Evolutionary conservation across 306 rosid genomes (phyloP).

Genomic region (Senna siamea): DNA sequence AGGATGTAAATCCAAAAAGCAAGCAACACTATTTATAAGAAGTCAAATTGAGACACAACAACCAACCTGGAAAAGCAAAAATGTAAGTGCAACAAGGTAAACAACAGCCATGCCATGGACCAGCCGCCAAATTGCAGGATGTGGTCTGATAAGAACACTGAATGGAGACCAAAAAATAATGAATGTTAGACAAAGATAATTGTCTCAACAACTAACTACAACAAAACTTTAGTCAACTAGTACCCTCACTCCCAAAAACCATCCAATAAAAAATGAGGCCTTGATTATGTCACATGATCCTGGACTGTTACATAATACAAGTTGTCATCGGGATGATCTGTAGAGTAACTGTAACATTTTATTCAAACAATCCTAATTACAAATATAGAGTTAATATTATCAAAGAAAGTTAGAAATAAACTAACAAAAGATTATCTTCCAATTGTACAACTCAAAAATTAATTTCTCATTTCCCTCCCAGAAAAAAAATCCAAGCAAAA

Average conservation of each 20-base stretch:
- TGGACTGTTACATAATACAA: background rate
- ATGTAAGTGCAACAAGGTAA: slow-evolving; percentile 91
- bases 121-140: slow-evolving; percentile 99
- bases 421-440: slow-evolving; percentile 9
- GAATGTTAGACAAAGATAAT: slow-evolving; percentile 27
- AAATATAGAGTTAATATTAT: slow-evolving; percentile 15
- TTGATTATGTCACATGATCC: slow-evolving; percentile 20
- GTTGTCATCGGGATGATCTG: slow-evolving; percentile 1
- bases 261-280: background rate
- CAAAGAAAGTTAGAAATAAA: background rate
- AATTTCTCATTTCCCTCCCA: background rate
- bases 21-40: background rate
- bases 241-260: slow-evolving; percentile 6
- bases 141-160: slow-evolving; percentile 98
- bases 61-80: slow-evolving; percentile 96
- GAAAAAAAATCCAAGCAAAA: no score
- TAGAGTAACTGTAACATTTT: slow-evolving; percentile 6
- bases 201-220: slow-evolving; percentile 17
- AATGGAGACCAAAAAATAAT: slow-evolving; percentile 35
- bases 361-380: slow-evolving; percentile 1
- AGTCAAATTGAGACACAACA: slow-evolving; percentile 12
- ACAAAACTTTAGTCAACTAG: slow-evolving; percentile 11
- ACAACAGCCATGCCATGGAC: slow-evolving; percentile 99
- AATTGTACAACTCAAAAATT: background rate
- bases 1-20: slow-evolving; percentile 23